phyloP scores from a whole-genome alignment of 305 asterid genomes.

The Fraxinus sp. region DNA sequence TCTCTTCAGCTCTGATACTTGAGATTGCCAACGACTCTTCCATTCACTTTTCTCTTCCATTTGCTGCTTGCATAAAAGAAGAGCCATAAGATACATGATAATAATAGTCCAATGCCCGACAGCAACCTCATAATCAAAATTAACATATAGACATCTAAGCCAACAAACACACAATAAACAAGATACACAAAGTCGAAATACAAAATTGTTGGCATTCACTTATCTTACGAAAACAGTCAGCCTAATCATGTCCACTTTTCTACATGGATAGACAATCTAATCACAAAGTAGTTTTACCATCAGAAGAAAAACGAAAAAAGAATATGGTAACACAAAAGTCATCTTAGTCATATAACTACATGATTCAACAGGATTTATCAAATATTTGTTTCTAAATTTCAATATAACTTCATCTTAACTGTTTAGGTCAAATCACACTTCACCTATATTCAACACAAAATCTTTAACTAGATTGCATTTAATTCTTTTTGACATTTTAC shows the following conservation, averaged over 20 bases:
- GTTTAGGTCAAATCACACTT: not conserved
- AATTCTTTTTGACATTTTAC: not conserved
- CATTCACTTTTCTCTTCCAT: slow-evolving; percentile 54
- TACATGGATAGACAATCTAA: not conserved
- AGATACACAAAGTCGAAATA: not conserved
- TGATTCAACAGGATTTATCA: not conserved
- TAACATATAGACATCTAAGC: not conserved
- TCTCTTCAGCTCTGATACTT: slow-evolving; percentile 55
- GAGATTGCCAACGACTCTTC: slow-evolving; percentile 65
- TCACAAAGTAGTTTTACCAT: not conserved
- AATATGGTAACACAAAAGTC: not conserved
- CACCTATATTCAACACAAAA: not conserved
- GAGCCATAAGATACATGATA: slow-evolving; percentile 13
- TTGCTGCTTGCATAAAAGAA: slow-evolving; percentile 32
- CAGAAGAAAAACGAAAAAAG: not conserved
- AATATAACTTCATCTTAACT: not conserved
- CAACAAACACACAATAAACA: not conserved
- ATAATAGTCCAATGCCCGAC: not conserved
- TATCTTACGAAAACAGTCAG: not conserved
- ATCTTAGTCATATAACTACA: not conserved
- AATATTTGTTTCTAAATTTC: not conserved
- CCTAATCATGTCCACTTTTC: not conserved
- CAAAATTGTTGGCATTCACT: not conserved
- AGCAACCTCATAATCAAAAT: not conserved
- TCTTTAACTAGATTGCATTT: not conserved